Base-by-base conservation (phyloP, 345 rosid species). In the Moricandia arvensis region DNA sequence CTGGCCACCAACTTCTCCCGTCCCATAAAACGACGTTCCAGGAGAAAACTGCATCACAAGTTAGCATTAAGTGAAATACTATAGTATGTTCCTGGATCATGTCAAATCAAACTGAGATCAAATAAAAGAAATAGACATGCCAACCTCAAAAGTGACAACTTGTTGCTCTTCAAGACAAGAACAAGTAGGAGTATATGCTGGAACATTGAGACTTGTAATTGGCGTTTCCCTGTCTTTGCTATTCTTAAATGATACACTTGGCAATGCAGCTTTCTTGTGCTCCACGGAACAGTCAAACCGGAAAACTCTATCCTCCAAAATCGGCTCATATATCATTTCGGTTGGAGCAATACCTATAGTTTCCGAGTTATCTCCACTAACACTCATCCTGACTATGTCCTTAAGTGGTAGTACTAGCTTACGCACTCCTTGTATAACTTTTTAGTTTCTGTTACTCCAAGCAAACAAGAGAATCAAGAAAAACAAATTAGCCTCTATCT, bases 1-100 rank as follows among this genome's bases (percentile, higher is more conserved):
- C 77, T 81, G 89, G 33, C 98, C 98, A 81, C 97, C 85, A 79
- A 86, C 98, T 91, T 93, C 98, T 34, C 98, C 98, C 21, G 94
- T 91, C 73, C 98, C 98, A 76, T 93, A 93, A 76, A 93, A 85
- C 13, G 93, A 85, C 21, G 96, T 91, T 17, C 96, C 98, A 75
- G 49, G 80, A 73, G 96, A 85, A 82, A 93, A 82, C 98, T 93
- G 76, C 59, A 82, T 17, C 60, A 61, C 16, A 61, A 72, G 41
- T 37, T 45, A 45, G 8, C 7, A 45, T 45, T 45, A n/a, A 45
- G 53, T 45, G 17, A 45, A 12, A 43, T 13, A 45, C 53, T 2
- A 29, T 45, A 16, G 53, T 45, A 45, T 12, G 49, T 43, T 43
- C 49, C 13, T 43, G 15, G 8, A 59, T 8, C 63, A 59, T 37